Percentiles rank a stretch among this genome's conserved stretches.
These are phyloP conservation scores for Starmera amethionina DNA, from an alignment of 805 yeast genomes.

Conservation along the genomic window DNA sequence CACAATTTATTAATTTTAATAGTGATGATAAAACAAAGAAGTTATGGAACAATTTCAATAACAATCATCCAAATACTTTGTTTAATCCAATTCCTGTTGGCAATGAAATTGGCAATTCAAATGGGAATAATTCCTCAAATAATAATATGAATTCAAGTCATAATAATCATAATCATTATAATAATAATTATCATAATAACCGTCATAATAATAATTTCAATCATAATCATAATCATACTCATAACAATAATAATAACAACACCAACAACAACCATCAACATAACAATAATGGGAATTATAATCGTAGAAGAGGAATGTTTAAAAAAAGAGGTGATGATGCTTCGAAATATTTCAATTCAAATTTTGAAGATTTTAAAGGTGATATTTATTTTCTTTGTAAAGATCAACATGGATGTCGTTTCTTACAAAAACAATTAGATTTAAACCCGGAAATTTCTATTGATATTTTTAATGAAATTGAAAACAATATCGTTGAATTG, in stretches of 20 bases:
- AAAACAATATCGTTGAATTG: constrained; percentile 67
- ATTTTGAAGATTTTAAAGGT: constrained; percentile 58
- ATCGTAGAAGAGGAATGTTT: constrained; percentile 12
- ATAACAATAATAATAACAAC: constrained; percentile 1
- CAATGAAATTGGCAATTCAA: too few species aligned
- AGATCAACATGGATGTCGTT: constrained; percentile 96
- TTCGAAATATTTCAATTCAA: constrained; percentile 56
- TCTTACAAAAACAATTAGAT: constrained; percentile 80
- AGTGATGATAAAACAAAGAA: too few species aligned
- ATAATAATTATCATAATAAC: too few species aligned
- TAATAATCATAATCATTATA: too few species aligned
- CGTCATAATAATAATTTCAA: background rate
- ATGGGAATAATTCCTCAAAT: too few species aligned
- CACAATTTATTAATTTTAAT: too few species aligned
- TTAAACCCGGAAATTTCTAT: constrained; percentile 52
- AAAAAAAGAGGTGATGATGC: constrained; percentile 47
- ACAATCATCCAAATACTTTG: constrained; percentile 15
- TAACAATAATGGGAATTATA: constrained; percentile 5
- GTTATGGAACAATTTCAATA: constrained; percentile 6
- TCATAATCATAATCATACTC: constrained; percentile 5
- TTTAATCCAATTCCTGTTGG: background rate
- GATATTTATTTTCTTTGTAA: constrained; percentile 75
- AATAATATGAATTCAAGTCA: background rate
- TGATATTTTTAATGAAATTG: constrained; percentile 73
- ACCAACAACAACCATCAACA: constrained; percentile 3